Evolutionary conservation across 352 stramenopile genomes (phyloP).

Genomic region (Globisporangium yorkense): DNA sequence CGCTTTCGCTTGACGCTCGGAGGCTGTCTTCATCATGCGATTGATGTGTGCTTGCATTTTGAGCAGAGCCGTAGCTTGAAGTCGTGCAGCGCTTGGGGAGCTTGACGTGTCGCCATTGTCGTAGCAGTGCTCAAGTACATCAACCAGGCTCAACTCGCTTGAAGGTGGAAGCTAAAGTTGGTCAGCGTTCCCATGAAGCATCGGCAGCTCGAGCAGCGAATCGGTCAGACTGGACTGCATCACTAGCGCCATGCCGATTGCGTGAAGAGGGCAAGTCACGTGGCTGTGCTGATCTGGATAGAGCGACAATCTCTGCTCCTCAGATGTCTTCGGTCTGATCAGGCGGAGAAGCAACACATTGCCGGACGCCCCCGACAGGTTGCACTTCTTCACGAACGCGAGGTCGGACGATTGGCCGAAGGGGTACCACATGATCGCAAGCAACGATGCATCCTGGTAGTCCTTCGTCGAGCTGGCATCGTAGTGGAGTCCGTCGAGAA

Average conservation of each 20-base stretch:
- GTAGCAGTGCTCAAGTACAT: neutral
- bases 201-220: constrained; percentile 6
- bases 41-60: neutral
- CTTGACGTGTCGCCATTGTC: neutral
- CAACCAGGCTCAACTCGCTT: neutral
- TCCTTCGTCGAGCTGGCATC: constrained; percentile 13
- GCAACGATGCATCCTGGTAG: constrained; percentile 26
- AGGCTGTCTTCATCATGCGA: neutral
- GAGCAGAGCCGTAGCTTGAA: neutral
- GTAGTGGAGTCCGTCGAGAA: constrained; percentile 11
- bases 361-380: constrained; percentile 14
- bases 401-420: constrained; percentile 29
- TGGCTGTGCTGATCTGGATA: constrained; percentile 15
- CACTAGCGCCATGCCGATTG: constrained; percentile 12
- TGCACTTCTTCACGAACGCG: constrained; percentile 18
- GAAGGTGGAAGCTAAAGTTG: constrained; percentile 3
- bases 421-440: constrained; percentile 25
- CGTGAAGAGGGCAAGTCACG: constrained; percentile 16
- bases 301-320: constrained; percentile 25
- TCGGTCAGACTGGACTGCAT: constrained; percentile 10
- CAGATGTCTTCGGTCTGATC: constrained; percentile 20
- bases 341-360: constrained; percentile 20
- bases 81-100: neutral
- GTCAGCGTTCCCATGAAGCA: neutral
- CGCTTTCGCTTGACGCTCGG: neutral